A percentile compares a stretch with the other conserved stretches of the same genome.
These are phyloP conservation scores for Aplosporella prunicola DNA, from an alignment of 2,329 filamentous ascomycete genomes.

Conservation along the genomic window DNA sequence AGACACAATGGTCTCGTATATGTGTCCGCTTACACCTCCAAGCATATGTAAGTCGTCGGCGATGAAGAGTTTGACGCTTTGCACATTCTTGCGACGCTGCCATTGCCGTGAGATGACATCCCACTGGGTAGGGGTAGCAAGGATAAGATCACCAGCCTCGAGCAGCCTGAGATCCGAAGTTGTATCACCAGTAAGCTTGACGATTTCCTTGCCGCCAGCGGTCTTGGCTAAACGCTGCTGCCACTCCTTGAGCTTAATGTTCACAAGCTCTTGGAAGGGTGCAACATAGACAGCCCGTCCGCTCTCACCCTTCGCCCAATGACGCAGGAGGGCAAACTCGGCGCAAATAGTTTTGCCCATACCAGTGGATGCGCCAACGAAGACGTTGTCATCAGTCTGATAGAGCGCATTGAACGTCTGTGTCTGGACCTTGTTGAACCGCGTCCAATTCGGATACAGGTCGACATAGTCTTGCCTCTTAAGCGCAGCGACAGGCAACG, in stretches of 20 bases:
- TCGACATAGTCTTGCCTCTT: constrained; percentile 75
- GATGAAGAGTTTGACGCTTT: constrained; percentile 82
- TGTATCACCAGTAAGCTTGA: constrained; percentile 89
- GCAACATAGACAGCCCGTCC: constrained; percentile 88
- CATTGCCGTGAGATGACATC: constrained; percentile 92
- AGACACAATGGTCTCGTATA: constrained; percentile 95
- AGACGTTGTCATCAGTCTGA: constrained; percentile 84
- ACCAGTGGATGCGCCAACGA: constrained; percentile 84
- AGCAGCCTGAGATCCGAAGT: constrained; percentile 82
- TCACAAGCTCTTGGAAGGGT: constrained; percentile 87
- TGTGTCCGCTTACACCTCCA: constrained; percentile 73
- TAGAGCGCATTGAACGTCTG: constrained; percentile 94
- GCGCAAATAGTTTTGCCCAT: constrained; percentile 96
- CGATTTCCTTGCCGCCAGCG: constrained; percentile 75
- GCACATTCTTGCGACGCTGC: constrained; percentile 92
- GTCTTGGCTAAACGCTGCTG: constrained; percentile 62
- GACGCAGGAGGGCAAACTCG: constrained; percentile 81
- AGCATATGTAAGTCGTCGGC: constrained; percentile 93
- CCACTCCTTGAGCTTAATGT: constrained; percentile 77
- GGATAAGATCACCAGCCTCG: constrained; percentile 75
- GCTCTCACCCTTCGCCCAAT: constrained; percentile 65
- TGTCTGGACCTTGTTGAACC: constrained; percentile 96
- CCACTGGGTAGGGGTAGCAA: constrained; percentile 92
- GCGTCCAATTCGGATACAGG: constrained; percentile 73
- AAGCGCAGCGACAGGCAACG: constrained; percentile 76